Evolutionary conservation across 495 filamentous ascomycete species (phyloP), one percentile per base, ranked within the genome.

Genomic region (Lindgomyces ingoldianus): DNA sequence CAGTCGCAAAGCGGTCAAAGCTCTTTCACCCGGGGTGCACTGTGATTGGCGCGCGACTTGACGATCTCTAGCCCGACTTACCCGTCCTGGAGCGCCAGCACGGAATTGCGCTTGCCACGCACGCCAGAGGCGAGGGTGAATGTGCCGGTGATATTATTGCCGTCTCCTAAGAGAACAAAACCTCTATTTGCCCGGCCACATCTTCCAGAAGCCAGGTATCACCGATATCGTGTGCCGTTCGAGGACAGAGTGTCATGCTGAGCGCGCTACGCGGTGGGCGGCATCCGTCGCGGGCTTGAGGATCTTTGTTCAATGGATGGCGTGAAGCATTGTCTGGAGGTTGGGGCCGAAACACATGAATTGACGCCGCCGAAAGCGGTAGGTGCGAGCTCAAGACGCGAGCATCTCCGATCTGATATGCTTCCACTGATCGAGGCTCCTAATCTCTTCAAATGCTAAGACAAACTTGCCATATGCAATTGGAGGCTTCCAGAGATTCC

Each of bases 361-460:
- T 44, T 57, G 53, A 19, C 12, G 24, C 39, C 45, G 56, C 56
- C 56, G 42, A 36, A 59, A 47, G 22, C 42, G 56, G 56, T 26
- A 59, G 53, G 30, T 45, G 53, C 53, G 3, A 55, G 18, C 6
- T 24, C 14, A 10, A 36, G 21, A 57, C 33, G 33, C 54, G 33
- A 57, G 54, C 39, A 27, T 25, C n/a, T 57, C 44, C 56, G 56
- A 59, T 59, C 56, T 48, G 44, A 47, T 47, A 16, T n/a, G 30
- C 25, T 19, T 9, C 12, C 19, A 1, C 33, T 29, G 53, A 57
- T 57, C 53, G 3, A 18, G 3, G 50, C 25, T 50, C 18, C 18
- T 2, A 50, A 50, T 50, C n/a, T 14, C 9, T 22, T 22, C 44
- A n/a, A 16, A 9, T 41, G 36, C 9, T 16, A 8, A 8, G 36